Percentiles rank a stretch among this genome's conserved stretches.
Conservation (phyloP, 768 basidiomycete species). For the Kwoniella europaea region DNA sequence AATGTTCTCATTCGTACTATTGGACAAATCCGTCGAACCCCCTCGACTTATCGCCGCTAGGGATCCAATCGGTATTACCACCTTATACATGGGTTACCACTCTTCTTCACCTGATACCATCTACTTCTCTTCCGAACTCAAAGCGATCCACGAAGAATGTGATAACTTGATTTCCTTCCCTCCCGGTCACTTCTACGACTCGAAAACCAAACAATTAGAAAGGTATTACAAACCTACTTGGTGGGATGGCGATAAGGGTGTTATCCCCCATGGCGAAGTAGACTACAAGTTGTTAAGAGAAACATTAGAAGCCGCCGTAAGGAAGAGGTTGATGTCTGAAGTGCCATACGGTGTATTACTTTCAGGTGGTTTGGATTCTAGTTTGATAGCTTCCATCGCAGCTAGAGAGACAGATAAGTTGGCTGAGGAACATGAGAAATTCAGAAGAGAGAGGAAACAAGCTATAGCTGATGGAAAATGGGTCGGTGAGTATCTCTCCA, state of each 20-base stretch:
- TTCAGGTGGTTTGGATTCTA: slow-evolving; percentile 93
- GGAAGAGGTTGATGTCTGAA: slow-evolving; percentile 95
- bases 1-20: slow-evolving; percentile 97
- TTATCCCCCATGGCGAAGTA: slow-evolving; percentile 64
- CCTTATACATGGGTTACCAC: slow-evolving; percentile 96
- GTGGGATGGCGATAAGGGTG: slow-evolving; percentile 83
- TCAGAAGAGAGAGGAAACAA: slow-evolving; percentile 63
- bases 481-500: slow-evolving; percentile 33
- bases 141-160: slow-evolving; percentile 86
- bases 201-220: slow-evolving; percentile 72
- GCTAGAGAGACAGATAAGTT: slow-evolving; percentile 93
- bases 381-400: slow-evolving; percentile 92
- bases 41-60: slow-evolving; percentile 92
- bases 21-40: slow-evolving; percentile 89
- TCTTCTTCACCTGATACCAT: slow-evolving; percentile 78
- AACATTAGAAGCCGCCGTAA: slow-evolving; percentile 85
- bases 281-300: slow-evolving; percentile 76
- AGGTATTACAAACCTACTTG: slow-evolving; percentile 88
- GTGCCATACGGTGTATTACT: slow-evolving; percentile 97
- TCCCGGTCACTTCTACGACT: slow-evolving; percentile 95
- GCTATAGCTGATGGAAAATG: slow-evolving; percentile 45
- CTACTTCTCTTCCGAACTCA: slow-evolving; percentile 96
- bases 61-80: slow-evolving; percentile 96
- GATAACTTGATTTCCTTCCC: slow-evolving; percentile 95
- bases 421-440: slow-evolving; percentile 74